Percentiles rank a stretch among this genome's conserved stretches.
Conservation (phyloP, 139 green algal genomes). For the Volvox reticuliferus region DNA sequence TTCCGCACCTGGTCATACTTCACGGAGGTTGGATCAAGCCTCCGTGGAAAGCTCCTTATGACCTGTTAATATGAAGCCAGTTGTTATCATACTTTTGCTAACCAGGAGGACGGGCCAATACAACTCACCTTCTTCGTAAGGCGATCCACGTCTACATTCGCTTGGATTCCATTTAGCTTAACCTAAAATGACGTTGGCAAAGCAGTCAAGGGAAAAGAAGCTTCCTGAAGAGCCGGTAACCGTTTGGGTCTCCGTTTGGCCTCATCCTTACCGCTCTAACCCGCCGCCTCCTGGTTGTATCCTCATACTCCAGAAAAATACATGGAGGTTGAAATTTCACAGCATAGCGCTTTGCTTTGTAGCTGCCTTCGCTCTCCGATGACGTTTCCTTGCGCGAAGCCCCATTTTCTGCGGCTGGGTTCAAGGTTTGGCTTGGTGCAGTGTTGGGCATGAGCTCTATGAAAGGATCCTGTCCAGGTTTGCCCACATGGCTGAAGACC, state of each 20-base stretch:
- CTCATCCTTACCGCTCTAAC: slow-evolving; percentile 47
- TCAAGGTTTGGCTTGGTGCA: neutral
- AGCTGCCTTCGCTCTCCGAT: neutral
- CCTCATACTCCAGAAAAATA: slow-evolving; percentile 62
- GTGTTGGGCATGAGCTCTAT: slow-evolving; percentile 23
- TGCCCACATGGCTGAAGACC: neutral
- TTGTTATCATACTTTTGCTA: neutral
- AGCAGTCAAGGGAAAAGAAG: neutral
- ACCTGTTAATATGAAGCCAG: slow-evolving; percentile 36
- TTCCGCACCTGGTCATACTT: slow-evolving; percentile 60
- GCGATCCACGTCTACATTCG: slow-evolving; percentile 48
- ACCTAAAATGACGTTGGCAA: slow-evolving; percentile 30
- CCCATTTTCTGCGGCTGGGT: neutral
- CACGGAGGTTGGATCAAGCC: slow-evolving; percentile 44
- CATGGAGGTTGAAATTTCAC: slow-evolving; percentile 53
- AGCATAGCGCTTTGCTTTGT: slow-evolving; percentile 46
- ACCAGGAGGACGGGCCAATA: neutral
- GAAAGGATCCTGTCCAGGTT: neutral
- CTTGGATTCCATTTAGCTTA: slow-evolving; percentile 40
- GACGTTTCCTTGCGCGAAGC: neutral
- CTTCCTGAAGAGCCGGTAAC: slow-evolving; percentile 4
- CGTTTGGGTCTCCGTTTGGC: neutral
- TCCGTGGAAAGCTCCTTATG: slow-evolving; percentile 60
- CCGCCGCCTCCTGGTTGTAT: slow-evolving; percentile 20
- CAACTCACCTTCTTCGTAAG: slow-evolving; percentile 55